Evolutionary conservation across 371 early-diverging fungal species (phyloP), one percentile per base, ranked within the genome.

Genomic region (Mortierella sp.): DNA sequence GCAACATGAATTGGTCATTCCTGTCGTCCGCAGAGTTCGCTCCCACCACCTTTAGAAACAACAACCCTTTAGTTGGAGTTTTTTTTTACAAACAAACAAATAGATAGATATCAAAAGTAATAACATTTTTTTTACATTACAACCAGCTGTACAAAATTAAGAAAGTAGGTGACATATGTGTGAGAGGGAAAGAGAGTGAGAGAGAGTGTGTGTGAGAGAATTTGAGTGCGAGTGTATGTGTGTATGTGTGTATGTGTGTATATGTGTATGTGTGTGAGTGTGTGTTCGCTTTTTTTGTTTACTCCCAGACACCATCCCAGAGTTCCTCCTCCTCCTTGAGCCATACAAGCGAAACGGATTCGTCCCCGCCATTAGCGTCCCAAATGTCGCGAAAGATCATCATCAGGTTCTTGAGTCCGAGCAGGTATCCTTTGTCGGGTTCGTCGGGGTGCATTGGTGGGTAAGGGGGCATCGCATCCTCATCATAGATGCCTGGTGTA

Each of bases 381-480:
- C 91, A 91, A 21, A 94, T 93, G 84, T 91, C 90, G 45, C 94
- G 93, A 88, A 95, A 95, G 72, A 90, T 92, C 34, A 84, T 81
- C 60, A 94, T 92, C 71, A 96, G 82, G n/a, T 93, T 92, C 74
- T 92, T 91, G 47, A 96, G 89, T 2, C 96, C 96, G 13, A 95
- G 84, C 24, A 95, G 84, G 80, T 96, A 96, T 0, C 96, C 96
- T 68, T 91, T 89, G 81, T 96, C 96, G 0, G 95, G 93, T 2
- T 90, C 90, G 16, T 89, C 88, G 21, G 89, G 88, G n/a, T 94
- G 93, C 76, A 91, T 91, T 0, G 96, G 96, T 19, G 95, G 96
- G 79, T 89, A 95, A 9, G 92, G 87, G 45, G 87, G 87, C 76
- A 80, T 77, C n/a, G 24, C 58, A 21, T 76, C 83, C 63, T 82